Base-by-base conservation (phyloP, 78 protist genomes). In the Guillardia theta region DNA sequence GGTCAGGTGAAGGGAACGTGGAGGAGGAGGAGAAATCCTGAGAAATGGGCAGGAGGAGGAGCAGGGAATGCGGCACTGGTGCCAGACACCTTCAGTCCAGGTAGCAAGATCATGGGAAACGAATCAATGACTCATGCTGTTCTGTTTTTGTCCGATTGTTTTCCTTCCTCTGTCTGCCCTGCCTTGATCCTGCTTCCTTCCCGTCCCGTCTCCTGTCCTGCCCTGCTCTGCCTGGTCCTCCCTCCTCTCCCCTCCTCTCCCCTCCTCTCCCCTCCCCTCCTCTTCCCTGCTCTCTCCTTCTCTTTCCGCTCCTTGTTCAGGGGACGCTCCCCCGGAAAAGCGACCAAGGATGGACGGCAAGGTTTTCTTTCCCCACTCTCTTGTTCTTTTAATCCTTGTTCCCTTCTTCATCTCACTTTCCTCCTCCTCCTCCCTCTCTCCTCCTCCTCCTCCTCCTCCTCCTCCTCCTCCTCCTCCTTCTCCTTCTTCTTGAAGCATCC, bases 11-110 rank as follows among this genome's bases (percentile, higher is more conserved):
- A 58, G 70, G 15, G 58, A 50, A 50, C 58, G 58, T 15, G 58
- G 15, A n/a, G n/a, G n/a, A n/a, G n/a, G n/a, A n/a, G n/a, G n/a
- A n/a, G n/a, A n/a, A n/a, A n/a, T n/a, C n/a, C n/a, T n/a, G n/a
- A n/a, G n/a, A n/a, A n/a, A n/a, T 1, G 70, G 27, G 70, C 70
- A 58, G 70, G 70, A 58, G 87, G 87, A n/a, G 87, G 87, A n/a
- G 87, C 87, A n/a, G 87, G 87, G 37, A 76, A 76, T 27, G 87
- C 87, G 0, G 87, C 87, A 18, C 44, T 76, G 22, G 87, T 76
- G 4, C 87, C 87, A 4, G 87, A 76, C 87, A 37, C 87, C 15
- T 76, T 76, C 87, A 15, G 48, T 4, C 87, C 87, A 0, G 87
- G 87, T 58, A 1, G n/a, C n/a, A n/a, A n/a, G n/a, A n/a, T n/a